Evolutionary conservation across 495 filamentous ascomycete genomes (phyloP).

Genomic region (Filosporella fistucella): DNA sequence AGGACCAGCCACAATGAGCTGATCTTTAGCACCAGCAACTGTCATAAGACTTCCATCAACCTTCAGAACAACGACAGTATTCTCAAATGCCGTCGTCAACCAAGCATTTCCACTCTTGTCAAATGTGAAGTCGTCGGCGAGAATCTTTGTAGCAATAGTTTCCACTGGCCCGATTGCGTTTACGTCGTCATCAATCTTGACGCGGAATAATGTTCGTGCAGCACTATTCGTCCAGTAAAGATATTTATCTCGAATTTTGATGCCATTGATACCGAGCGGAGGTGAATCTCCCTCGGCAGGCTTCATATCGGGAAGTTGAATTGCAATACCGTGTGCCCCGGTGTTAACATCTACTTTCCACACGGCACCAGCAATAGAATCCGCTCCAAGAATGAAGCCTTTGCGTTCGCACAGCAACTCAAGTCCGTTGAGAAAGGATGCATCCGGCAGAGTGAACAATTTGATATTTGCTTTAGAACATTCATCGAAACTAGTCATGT

Average conservation of each 20-base stretch:
- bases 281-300: neutral
- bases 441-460: slow-evolving; percentile 30
- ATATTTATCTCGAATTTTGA: slow-evolving; percentile 25
- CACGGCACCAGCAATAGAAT: slow-evolving; percentile 32
- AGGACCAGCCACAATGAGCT: slow-evolving; percentile 25
- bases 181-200: slow-evolving; percentile 27
- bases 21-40: slow-evolving; percentile 19
- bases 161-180: slow-evolving; percentile 6
- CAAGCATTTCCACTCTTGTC: slow-evolving; percentile 26
- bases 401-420: slow-evolving; percentile 17
- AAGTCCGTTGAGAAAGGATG: slow-evolving; percentile 35
- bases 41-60: slow-evolving; percentile 11
- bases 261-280: slow-evolving; percentile 30
- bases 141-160: neutral
- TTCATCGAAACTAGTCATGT: slow-evolving; percentile 14
- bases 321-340: slow-evolving; percentile 19
- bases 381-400: slow-evolving; percentile 28
- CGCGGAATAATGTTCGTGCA: slow-evolving; percentile 23
- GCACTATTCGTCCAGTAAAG: slow-evolving; percentile 35
- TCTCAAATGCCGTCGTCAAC: slow-evolving; percentile 23
- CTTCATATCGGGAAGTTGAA: slow-evolving; percentile 19
- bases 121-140: slow-evolving; percentile 27
- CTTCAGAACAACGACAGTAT: slow-evolving; percentile 19
- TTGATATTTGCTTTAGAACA: slow-evolving; percentile 13
- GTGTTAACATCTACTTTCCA: slow-evolving; percentile 27